Conservation (phyloP, 768 basidiomycete species). For the Lactarius pseudohatsudake region DNA sequence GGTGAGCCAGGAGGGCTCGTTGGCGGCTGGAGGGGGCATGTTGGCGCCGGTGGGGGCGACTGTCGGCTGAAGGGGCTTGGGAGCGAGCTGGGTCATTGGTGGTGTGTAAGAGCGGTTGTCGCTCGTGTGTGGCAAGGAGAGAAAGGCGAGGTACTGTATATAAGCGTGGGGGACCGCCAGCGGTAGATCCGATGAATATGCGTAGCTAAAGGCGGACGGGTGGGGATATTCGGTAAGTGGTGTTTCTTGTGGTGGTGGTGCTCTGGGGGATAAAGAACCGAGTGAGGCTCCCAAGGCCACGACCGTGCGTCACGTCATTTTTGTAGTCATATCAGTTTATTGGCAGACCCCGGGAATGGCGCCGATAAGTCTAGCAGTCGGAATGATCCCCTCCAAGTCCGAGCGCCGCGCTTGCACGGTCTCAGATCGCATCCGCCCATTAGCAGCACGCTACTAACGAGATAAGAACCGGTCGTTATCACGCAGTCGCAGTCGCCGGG, state of each 20-base stretch:
- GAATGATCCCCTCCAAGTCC: conserved; percentile 6
- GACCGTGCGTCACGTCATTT: conserved; percentile 12
- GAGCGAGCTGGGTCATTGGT: conserved; percentile 22
- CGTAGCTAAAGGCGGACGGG: conserved; percentile 1
- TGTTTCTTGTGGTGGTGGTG: not conserved
- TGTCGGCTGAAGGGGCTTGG: conserved; percentile 11
- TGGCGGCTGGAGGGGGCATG: not conserved
- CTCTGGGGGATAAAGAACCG: not conserved
- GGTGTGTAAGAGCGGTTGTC: conserved; percentile 2
- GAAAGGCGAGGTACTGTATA: not conserved
- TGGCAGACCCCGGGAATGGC: conserved; percentile 9
- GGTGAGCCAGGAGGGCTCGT: conserved; percentile 18
- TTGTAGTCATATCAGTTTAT: not conserved
- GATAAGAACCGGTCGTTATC: not conserved
- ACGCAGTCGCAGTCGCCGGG: not conserved
- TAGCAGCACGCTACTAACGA: not conserved
- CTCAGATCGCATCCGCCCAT: conserved; percentile 1
- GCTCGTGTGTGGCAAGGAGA: not conserved
- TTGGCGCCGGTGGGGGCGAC: not conserved
- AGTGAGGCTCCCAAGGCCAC: conserved; percentile 4
- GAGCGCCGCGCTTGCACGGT: conserved; percentile 5
- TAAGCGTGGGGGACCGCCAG: conserved; percentile 18
- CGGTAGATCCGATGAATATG: conserved; percentile 27
- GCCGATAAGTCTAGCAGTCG: conserved; percentile 16
- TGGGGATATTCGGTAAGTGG: not conserved